Evolutionary conservation across 352 stramenopile genomes (phyloP), one percentile per base, ranked within the genome.

Genomic region (Achlya hypogyna): DNA sequence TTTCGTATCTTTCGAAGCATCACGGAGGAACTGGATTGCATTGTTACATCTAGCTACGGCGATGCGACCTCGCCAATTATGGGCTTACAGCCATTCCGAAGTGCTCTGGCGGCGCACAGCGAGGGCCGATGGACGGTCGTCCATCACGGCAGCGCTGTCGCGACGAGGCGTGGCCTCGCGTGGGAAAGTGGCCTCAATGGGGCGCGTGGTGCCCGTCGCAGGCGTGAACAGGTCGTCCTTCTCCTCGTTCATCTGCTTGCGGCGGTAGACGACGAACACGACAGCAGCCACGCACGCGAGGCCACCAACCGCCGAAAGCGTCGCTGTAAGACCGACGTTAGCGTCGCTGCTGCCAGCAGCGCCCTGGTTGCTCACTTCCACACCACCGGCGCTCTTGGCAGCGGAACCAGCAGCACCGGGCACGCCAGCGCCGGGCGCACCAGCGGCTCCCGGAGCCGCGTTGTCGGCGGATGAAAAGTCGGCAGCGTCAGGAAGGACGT

Each of bases 251-350:
- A 20, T 20, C 25, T 56, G 49, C 31, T 56, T 56, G 31, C 49
- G 49, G 49, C 49, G 49, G 49, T 56, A 56, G 31, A 67, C 60
- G 18, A 60, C 60, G 51, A 58, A 54, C 10, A 67, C 20, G 6
- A 49, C 60, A 43, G 42, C 29, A n/a, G 60, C 60, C 14, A 49
- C 60, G 22, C 43, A 31, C 18, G 42, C 40, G 34, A 67, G 34
- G 25, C 49, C 49, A 10, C 49, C 49, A n/a, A 56, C 49, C 12
- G 49, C 49, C 25, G 49, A 56, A 10, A 56, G n/a, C 12, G 49
- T 56, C 12, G 49, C 49, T 16, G 49, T 56, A 10, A 56, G 12
- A 56, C 49, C 49, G 31, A 56, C 49, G 1, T 12, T 56, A 10
- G 49, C 49, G 22, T 40, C 31, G 22, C 38, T 29, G 5, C 2